phyloP scores from a whole-genome alignment of 2,329 filamentous ascomycete genomes.

The Cladosporium sp. region DNA sequence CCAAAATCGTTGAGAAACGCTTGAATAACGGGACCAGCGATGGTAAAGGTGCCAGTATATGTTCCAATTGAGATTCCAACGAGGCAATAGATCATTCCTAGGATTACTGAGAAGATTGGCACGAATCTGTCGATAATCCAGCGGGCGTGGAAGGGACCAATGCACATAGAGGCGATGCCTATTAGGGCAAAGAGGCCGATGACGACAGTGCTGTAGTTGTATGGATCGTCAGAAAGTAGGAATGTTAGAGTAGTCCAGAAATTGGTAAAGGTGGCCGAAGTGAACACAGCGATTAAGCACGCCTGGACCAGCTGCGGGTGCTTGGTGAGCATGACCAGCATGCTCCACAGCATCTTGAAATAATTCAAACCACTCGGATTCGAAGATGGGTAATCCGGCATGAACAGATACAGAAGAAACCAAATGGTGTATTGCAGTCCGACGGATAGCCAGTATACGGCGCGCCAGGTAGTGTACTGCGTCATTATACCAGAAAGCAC shows the following conservation, averaged over 20 bases:
- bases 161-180: constrained; percentile 63
- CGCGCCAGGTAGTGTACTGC: constrained; percentile 69
- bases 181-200: constrained; percentile 78
- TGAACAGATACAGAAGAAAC: constrained; percentile 61
- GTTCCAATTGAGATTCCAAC: constrained; percentile 63
- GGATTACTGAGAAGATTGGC: constrained; percentile 61
- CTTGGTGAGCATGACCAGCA: constrained; percentile 57
- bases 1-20: constrained; percentile 68
- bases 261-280: constrained; percentile 56
- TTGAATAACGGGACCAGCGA: constrained; percentile 69
- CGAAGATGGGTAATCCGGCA: constrained; percentile 76
- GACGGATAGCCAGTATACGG: constrained; percentile 73
- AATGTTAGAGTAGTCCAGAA: constrained; percentile 79
- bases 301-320: constrained; percentile 67
- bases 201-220: constrained; percentile 59
- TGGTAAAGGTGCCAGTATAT: constrained; percentile 58
- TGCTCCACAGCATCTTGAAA: constrained; percentile 59
- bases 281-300: constrained; percentile 61
- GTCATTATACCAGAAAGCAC: constrained; percentile 71
- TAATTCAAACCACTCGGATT: constrained; percentile 64
- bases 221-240: constrained; percentile 65
- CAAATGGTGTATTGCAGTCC: constrained; percentile 66
- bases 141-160: constrained; percentile 65
- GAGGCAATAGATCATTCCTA: constrained; percentile 57
- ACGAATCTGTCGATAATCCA: constrained; percentile 65